Percentiles rank a stretch among this genome's conserved stretches.
Conservation (phyloP, 2,329 filamentous ascomycete genomes). For the Coniochaeta prunicola region DNA sequence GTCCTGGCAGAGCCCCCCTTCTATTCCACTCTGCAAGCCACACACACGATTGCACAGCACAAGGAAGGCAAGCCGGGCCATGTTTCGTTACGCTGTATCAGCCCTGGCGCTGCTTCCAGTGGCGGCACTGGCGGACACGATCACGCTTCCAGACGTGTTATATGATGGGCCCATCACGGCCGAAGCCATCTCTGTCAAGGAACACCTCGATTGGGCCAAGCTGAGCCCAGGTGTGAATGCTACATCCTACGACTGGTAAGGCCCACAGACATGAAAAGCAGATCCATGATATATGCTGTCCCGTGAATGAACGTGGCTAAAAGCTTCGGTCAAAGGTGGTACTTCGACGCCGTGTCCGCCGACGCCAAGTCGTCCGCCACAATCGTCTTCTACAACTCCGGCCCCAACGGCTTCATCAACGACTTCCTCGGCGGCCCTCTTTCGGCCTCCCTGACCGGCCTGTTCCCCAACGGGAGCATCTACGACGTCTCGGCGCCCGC, state of each 20-base stretch:
- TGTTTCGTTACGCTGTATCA: background rate
- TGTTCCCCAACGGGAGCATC: slow-evolving; percentile 7
- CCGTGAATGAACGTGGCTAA: background rate
- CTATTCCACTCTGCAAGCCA: too few species aligned
- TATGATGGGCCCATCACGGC: background rate
- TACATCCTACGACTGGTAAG: slow-evolving; percentile 7
- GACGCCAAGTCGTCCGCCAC: slow-evolving; percentile 4
- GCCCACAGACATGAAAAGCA: background rate
- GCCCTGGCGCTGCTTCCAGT: background rate
- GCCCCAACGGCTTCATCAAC: slow-evolving; percentile 6
- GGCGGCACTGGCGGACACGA: background rate
- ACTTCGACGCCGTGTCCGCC: slow-evolving; percentile 7
- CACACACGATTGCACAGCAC: too few species aligned
- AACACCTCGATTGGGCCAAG: slow-evolving; percentile 4
- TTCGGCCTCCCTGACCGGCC: slow-evolving; percentile 1
- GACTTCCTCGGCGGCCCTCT: background rate
- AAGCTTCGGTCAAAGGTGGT: slow-evolving; percentile 3
- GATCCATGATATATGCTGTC: background rate
- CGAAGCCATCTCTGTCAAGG: background rate
- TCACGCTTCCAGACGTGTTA: background rate
- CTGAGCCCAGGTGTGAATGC: slow-evolving; percentile 3
- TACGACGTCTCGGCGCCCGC: slow-evolving; percentile 1
- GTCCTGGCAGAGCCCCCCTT: too few species aligned
- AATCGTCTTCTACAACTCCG: slow-evolving; percentile 9
- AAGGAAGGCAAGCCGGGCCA: background rate